These are phyloP conservation scores for Tricholoma sp. DNA, from an alignment of 768 basidiomycete species.

Conservation along the genomic window DNA sequence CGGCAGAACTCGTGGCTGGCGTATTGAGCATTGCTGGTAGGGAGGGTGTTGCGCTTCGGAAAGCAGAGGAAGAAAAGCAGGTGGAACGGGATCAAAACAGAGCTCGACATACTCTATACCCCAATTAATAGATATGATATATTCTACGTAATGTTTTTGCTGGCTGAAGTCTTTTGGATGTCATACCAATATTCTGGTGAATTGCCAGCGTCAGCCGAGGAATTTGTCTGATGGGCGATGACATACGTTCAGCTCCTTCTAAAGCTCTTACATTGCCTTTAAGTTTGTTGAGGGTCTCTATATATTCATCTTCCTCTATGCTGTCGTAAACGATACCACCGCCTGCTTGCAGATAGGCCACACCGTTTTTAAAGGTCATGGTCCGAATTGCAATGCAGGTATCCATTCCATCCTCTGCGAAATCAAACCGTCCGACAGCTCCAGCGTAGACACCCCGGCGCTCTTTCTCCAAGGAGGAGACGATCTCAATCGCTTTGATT, in stretches of 20 bases:
- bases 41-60: constrained; percentile 59
- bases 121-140: constrained; percentile 2
- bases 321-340: constrained; percentile 98
- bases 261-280: constrained; percentile 82
- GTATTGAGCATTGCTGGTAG: constrained; percentile 84
- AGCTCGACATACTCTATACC: constrained; percentile 3
- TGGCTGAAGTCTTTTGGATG: constrained; percentile 44
- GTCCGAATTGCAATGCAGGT: constrained; percentile 98
- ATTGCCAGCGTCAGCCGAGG: constrained; percentile 15
- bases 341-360: constrained; percentile 90
- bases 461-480: constrained; percentile 83
- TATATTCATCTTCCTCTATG: constrained; percentile 95
- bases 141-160: constrained; percentile 13
- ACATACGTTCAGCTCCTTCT: constrained; percentile 83
- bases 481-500: constrained; percentile 95
- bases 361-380: constrained; percentile 93
- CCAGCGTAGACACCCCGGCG: constrained; percentile 94
- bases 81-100: constrained; percentile 19
- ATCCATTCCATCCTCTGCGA: constrained; percentile 92
- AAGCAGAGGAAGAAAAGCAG: constrained; percentile 24
- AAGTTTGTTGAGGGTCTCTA: constrained; percentile 94
- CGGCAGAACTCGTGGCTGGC: constrained; percentile 87
- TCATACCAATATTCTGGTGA: constrained; percentile 64
- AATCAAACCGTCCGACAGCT: constrained; percentile 97
- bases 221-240: not conserved